Conservation (phyloP, 768 basidiomycete species). For the Leccinum longicurvipes region DNA sequence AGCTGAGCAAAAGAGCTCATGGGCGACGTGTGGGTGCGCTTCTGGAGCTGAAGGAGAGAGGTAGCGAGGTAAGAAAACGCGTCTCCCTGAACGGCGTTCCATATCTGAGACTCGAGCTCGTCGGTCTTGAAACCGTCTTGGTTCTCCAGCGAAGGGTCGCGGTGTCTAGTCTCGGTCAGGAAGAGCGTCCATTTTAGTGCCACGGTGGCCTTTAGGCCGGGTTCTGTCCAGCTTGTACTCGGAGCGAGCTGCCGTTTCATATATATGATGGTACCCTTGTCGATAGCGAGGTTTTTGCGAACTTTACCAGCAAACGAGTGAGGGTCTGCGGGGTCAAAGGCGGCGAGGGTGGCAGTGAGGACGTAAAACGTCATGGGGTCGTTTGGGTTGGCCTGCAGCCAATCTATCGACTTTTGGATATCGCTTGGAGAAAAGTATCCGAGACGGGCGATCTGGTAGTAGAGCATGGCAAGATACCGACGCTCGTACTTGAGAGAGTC, state of each 20-base stretch:
- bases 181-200: slow-evolving; percentile 89
- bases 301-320: slow-evolving; percentile 40
- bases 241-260: slow-evolving; percentile 59
- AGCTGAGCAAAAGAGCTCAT: slow-evolving; percentile 38
- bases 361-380: slow-evolving; percentile 70
- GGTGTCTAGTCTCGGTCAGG: slow-evolving; percentile 70
- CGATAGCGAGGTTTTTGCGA: slow-evolving; percentile 48
- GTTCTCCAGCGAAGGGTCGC: slow-evolving; percentile 61
- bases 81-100: slow-evolving; percentile 81
- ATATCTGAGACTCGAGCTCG: slow-evolving; percentile 76
- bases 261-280: slow-evolving; percentile 45
- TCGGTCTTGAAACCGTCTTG: slow-evolving; percentile 68
- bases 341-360: slow-evolving; percentile 58
- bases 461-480: slow-evolving; percentile 58
- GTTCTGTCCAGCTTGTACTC: slow-evolving; percentile 61
- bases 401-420: slow-evolving; percentile 62
- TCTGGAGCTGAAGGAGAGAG: slow-evolving; percentile 56
- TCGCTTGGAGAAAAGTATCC: slow-evolving; percentile 61
- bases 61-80: slow-evolving; percentile 69
- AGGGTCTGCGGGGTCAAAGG: slow-evolving; percentile 66
- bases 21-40: slow-evolving; percentile 30
- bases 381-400: slow-evolving; percentile 63
- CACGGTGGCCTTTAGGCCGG: slow-evolving; percentile 66
- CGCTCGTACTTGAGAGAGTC: slow-evolving; percentile 76
- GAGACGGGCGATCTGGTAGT: slow-evolving; percentile 60